phyloP scores from a whole-genome alignment of 2,329 filamentous ascomycete species.

The Diplodia mutila region DNA sequence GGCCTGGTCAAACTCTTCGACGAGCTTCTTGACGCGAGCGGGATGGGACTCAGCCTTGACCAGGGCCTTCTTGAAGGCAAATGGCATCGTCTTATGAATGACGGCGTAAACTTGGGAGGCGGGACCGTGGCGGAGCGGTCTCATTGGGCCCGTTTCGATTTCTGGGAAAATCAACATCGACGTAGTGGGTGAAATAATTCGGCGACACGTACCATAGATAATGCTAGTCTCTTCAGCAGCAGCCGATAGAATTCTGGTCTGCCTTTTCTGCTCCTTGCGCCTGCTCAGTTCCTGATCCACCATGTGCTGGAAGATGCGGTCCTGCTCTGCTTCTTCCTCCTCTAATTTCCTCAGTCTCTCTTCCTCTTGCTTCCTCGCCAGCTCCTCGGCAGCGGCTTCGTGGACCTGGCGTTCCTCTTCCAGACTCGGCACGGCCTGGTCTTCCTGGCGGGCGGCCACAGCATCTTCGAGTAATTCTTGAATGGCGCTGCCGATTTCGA shows the following conservation, averaged over 20 bases:
- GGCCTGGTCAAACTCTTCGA: constrained; percentile 75
- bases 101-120: constrained; percentile 73
- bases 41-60: constrained; percentile 60
- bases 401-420: constrained; percentile 87
- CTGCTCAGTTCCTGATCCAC: constrained; percentile 73
- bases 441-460: constrained; percentile 74
- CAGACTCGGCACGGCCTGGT: constrained; percentile 78
- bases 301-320: constrained; percentile 70
- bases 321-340: constrained; percentile 65
- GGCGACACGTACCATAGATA: constrained; percentile 4
- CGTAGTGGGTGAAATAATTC: constrained; percentile 56
- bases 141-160: constrained; percentile 53
- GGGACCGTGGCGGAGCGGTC: constrained; percentile 49
- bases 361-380: constrained; percentile 54
- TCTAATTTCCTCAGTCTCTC: constrained; percentile 46
- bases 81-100: constrained; percentile 59
- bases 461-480: constrained; percentile 81
- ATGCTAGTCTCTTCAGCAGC: neutral
- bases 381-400: constrained; percentile 69
- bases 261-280: constrained; percentile 68
- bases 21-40: constrained; percentile 72
- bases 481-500: constrained; percentile 62
- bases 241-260: constrained; percentile 49
- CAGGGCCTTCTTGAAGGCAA: constrained; percentile 64
- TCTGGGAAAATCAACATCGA: constrained; percentile 70